Base-by-base conservation (phyloP, 768 basidiomycete species). In the Imleria badia region DNA sequence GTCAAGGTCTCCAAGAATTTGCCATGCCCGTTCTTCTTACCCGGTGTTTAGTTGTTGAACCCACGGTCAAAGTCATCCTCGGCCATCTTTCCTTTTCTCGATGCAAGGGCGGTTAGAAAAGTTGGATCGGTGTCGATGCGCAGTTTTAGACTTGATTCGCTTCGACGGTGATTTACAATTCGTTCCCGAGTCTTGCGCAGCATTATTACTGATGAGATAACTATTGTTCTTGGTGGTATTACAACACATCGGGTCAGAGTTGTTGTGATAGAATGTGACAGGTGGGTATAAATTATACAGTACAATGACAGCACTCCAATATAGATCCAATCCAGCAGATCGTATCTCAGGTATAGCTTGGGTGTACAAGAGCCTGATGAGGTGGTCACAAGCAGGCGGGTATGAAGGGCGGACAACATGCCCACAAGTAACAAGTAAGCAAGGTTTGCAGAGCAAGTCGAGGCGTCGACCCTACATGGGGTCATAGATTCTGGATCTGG, bases 401-500 rank as follows among this genome's bases (percentile, higher is more conserved):
- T 43, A 50, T 12, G 36, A 52, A 36, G 50, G n/a, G n/a, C n/a
- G 46, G 36, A 5, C 26, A 36, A 51, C 38, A n/a, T 31, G 44
- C 33, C 43, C 15, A 20, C 23, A n/a, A 41, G 42, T 34, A 38
- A 51, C 29, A 40, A 23, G 48, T 50, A 51, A 36, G 33, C 31
- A 15, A n/a, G 45, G 26, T 43, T 51, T 35, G 31, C 39, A 17
- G 31, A 19, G 31, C 23, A 46, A 45, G 40, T 19, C 22, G 23
- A 40, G 31, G 13, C 22, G 44, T 5, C 13, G 39, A 45, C 26
- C 34, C 43, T 41, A 45, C 22, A 19, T 29, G 13, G 35, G n/a
- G 51, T 76, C 73, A 93, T 54, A 93, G 81, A 51, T 76, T 79
- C 73, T 92, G 87, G 56, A 94, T 96, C 73, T 98, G 94, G 29